Base-by-base conservation (phyloP, 352 stramenopile genomes). In the Globisporangium viniferum region DNA sequence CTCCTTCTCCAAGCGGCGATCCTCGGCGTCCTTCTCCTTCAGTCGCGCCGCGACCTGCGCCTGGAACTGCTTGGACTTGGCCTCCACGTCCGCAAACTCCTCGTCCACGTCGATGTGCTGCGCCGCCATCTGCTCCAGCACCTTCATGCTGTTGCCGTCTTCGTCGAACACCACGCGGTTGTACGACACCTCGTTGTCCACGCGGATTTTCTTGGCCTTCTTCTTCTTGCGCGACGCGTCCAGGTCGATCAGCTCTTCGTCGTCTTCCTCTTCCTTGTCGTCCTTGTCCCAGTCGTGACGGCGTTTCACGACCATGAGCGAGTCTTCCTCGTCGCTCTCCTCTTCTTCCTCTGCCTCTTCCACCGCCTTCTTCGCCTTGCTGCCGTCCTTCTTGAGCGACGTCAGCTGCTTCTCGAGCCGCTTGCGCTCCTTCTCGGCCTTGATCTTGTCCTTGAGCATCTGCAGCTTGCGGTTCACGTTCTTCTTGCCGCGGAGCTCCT, bases 361-460 rank as follows among this genome's bases (percentile, higher is more conserved):
- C 18, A 86, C 77, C 5, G 64, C 64, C 59, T 84, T 31, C 18
- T 20, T 67, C 27, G 80, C 59, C 70, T 77, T 71, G 44, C 76
- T 79, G 12, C 65, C 65, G 20, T 79, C 74, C 20, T 73, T 67
- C 49, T 72, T 73, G 53, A 88, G 68, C 41, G 76, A 67, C 66
- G 77, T 73, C 31, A 94, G 59, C 48, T 97, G 75, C 35, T 89
- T 92, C 12, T 88, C 89, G 35, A 98, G 77, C 27, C 90, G 89
- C 77, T 98, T 98, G 71, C 94, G 85, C 65, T 97, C 78, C 75
- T 98, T 98, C 73, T 99, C 96, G 6, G 89, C 86, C 72, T 98
- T 98, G 70, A 99, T 99, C 76, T 99, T 97, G 54, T 99, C 96
- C 73, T 99, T 99, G 9, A 99, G 88, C 77, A 97, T 88, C 73